phyloP scores from a whole-genome alignment of 169 alveolate species.

The Perkinsus marinus region DNA sequence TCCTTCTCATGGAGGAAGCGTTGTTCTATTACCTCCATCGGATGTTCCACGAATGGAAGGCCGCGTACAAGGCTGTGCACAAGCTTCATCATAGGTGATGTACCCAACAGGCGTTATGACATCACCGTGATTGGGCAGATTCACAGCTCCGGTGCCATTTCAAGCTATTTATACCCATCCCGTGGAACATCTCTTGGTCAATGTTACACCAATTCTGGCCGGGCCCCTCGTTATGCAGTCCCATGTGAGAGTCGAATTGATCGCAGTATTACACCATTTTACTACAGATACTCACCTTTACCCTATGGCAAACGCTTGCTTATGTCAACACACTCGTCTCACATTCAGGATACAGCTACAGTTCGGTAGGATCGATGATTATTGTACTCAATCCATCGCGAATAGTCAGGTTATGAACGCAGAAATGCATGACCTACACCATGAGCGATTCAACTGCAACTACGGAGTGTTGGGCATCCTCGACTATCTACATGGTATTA shows the following conservation, averaged over 20 bases:
- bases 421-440: background rate
- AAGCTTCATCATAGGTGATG: background rate
- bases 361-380: background rate
- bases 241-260: background rate
- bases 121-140: background rate
- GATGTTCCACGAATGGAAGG: background rate
- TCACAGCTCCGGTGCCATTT: background rate
- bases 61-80: background rate
- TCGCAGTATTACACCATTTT: background rate
- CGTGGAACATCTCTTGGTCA: background rate
- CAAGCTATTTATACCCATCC: background rate
- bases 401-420: background rate
- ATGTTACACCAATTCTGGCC: background rate
- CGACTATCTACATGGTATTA: background rate
- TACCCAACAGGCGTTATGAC: background rate
- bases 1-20: background rate
- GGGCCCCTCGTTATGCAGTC: background rate
- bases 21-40: background rate
- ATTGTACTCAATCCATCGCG: too few relatives aligned
- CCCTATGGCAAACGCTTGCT: background rate
- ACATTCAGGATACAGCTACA: background rate
- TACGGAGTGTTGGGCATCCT: background rate
- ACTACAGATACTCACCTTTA: background rate
- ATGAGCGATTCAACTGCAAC: background rate
- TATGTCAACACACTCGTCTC: background rate